Evolutionary conservation across 2,329 filamentous ascomycete genomes (phyloP), one percentile per base, ranked within the genome.

Genomic region (Venturia nashicola): DNA sequence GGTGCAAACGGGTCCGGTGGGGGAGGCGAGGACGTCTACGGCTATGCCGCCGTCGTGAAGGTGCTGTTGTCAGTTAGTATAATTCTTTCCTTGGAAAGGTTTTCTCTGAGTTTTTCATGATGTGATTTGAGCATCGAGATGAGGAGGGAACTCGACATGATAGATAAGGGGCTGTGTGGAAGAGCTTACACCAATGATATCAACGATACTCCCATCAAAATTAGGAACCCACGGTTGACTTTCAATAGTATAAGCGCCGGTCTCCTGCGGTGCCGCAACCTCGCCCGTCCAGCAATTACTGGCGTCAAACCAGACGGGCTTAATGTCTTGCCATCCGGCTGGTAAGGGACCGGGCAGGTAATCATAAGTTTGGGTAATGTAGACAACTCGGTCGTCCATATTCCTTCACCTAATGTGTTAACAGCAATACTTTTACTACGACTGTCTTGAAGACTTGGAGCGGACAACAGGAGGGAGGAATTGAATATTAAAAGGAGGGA

Each of bases 281-380:
- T 64, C 63, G 14, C 34, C 40, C 16, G 59, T 48, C 23, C 63
- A 62, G 40, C 63, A 64, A 18, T 62, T 18, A 44, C 64, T 46
- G 5, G 59, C 63, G 40, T 64, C 63, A 4, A 64, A 55, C 63
- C 63, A 64, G 11, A 64, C 63, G 9, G 59, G n/a, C 23, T 62
- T 61, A 43, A 55, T 32, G 36, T 64, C 44, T 32, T 63, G 20
- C 57, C 59, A 64, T 16, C 59, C 59, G 16, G 36, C 20, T 16
- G 59, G 63, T 11, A 61, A 43, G 7, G 46, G 27, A 11, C 63
- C 63, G 23, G 32, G 34, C 6, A 64, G 40, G 32, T 48, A 63
- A 54, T 64, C 63, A 27, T 62, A 64, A n/a, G 59, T 63, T 20
- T 65, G 20, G 12, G 63, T 64, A 5, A 64, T 12, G 32, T 64